Base-by-base conservation (phyloP, 306 rosid genomes). In the Cucurbita moschata region DNA sequence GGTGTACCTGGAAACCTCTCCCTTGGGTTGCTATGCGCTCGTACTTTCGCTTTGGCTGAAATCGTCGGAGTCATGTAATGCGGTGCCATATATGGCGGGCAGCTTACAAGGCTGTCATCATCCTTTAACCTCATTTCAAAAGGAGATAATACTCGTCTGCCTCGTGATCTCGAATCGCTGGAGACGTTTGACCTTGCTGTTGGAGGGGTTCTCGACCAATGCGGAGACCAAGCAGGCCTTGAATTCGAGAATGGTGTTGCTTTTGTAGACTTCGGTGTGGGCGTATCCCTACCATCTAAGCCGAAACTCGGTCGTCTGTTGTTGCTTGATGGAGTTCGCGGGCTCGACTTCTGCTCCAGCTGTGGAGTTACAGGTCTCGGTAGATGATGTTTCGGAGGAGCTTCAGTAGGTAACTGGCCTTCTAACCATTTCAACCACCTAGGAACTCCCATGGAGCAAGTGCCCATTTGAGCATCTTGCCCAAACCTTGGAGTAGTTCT, bases 341-440 rank as follows among this genome's bases (percentile, higher is more conserved):
- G 96, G 75, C 90, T 93, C 21, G 57, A 44, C 73, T 68, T 68
- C 40, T 77, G 83, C 81, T 83, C 91, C 39, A 77, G 81, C 75
- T 81, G 86, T 63, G 89, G 88, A 71, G 96, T 85, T 54, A 87
- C 81, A 65, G 97, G 95, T 56, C 90, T 89, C 54, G 85, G 78
- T 65, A 87, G 89, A 43, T 86, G 87, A 80, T 73, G 91, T 82
- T 89, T 90, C 69, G 85, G 51, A 39, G 78, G 87, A 80, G 71
- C 75, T 66, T 85, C 95, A 8, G 85, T 81, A 8, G 96, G 90
- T 15, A 80, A 52, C 74, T 89, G 96, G 51, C 85, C 79, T 79
- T 94, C 98, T 81, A 94, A 79, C 98, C 98, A 94, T 86, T 89
- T 94, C 96, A 91, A 94, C 98, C 98, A 94, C 95, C 98, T 89